phyloP scores from a whole-genome alignment of 2,329 filamentous ascomycete species.

The Plectosphaerella sp. region DNA sequence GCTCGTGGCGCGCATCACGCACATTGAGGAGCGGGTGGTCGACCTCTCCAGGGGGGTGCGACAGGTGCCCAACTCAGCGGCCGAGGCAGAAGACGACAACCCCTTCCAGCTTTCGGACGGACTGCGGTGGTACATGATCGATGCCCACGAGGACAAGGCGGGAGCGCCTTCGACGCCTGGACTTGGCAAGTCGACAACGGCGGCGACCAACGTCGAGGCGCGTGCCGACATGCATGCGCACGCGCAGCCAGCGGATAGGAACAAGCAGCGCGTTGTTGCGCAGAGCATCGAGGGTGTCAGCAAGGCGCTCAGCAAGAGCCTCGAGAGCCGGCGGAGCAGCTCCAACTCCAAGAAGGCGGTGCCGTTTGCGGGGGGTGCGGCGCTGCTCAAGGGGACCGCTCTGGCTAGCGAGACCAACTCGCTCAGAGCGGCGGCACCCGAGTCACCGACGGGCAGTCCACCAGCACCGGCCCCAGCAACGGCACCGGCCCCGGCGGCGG shows the following conservation, averaged over 20 bases:
- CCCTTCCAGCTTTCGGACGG: slow-evolving; percentile 96
- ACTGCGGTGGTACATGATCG: slow-evolving; percentile 91
- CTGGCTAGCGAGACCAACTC: slow-evolving; percentile 57
- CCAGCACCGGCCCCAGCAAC: slow-evolving; percentile 14
- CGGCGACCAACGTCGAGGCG: slow-evolving; percentile 80
- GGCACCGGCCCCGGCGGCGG: slow-evolving; percentile 4
- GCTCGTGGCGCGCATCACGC: slow-evolving; percentile 91
- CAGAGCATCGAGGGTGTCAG: slow-evolving; percentile 68
- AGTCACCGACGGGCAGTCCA: slow-evolving; percentile 35
- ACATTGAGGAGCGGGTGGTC: slow-evolving; percentile 88
- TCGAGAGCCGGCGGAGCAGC: slow-evolving; percentile 88
- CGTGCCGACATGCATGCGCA: slow-evolving; percentile 65
- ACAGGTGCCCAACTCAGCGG: slow-evolving; percentile 42
- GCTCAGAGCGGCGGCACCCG: slow-evolving; percentile 42
- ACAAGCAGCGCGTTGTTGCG: slow-evolving; percentile 38
- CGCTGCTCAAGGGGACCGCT: slow-evolving; percentile 43
- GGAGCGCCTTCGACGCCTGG: slow-evolving; percentile 90
- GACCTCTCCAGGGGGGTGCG: slow-evolving; percentile 79
- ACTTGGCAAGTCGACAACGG: slow-evolving; percentile 86
- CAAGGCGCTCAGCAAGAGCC: slow-evolving; percentile 76
- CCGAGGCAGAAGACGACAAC: slow-evolving; percentile 74
- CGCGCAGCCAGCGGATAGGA: slow-evolving; percentile 35
- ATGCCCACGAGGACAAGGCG: slow-evolving; percentile 88
- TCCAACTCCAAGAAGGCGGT: slow-evolving; percentile 76
- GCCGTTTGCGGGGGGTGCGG: slow-evolving; percentile 40